Conservation (phyloP, 2,329 filamentous ascomycete genomes). For the Cladorrhinum sp. region DNA sequence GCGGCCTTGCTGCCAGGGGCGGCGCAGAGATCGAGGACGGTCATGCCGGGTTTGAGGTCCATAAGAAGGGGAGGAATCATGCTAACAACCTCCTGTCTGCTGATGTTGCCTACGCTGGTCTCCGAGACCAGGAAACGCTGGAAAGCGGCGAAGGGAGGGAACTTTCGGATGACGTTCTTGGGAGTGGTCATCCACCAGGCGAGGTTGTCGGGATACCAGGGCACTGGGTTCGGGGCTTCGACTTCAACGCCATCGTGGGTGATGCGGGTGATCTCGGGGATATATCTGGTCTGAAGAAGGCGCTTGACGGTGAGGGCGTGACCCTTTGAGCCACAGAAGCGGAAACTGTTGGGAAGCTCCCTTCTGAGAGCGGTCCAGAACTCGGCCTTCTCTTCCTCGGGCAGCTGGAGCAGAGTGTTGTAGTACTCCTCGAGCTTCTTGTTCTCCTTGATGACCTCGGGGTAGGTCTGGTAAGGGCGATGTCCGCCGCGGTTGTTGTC, state of each 20-base stretch:
- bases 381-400: constrained; percentile 70
- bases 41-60: constrained; percentile 87
- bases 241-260: constrained; percentile 79
- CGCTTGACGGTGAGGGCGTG: constrained; percentile 92
- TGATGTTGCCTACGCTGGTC: constrained; percentile 96
- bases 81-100: constrained; percentile 93
- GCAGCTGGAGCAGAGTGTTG: constrained; percentile 70
- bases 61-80: constrained; percentile 97
- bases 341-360: constrained; percentile 94
- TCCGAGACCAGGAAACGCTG: constrained; percentile 98
- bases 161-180: constrained; percentile 92
- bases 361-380: constrained; percentile 84
- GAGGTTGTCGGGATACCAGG: constrained; percentile 92
- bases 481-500: constrained; percentile 35
- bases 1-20: constrained; percentile 96
- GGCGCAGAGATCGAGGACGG: constrained; percentile 91
- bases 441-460: constrained; percentile 72
- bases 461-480: constrained; percentile 48
- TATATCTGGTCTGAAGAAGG: constrained; percentile 81
- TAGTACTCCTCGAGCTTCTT: constrained; percentile 85
- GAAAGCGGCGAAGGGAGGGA: constrained; percentile 89
- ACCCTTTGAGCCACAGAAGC: constrained; percentile 94
- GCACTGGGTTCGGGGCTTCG: constrained; percentile 74
- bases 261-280: constrained; percentile 84
- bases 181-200: constrained; percentile 98